These are phyloP conservation scores for Cudoniella acicularis DNA, from an alignment of 495 filamentous ascomycete genomes.

Conservation along the genomic window DNA sequence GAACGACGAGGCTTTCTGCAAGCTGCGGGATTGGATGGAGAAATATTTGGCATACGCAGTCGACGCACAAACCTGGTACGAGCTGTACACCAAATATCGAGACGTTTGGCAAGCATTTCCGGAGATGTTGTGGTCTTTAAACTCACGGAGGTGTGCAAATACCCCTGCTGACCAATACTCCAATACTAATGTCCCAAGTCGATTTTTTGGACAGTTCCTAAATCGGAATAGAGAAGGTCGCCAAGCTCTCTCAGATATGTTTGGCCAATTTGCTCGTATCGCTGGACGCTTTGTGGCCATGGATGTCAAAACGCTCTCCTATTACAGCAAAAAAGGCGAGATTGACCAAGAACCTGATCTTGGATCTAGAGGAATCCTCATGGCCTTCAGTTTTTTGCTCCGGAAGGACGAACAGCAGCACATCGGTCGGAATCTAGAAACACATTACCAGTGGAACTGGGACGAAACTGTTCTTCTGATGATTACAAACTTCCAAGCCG, in stretches of 20 bases:
- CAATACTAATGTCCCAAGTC: conserved; percentile 15
- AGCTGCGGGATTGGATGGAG: conserved; percentile 41
- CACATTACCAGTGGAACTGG: conserved; percentile 30
- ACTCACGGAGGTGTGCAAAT: conserved; percentile 18
- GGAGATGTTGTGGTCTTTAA: conserved; percentile 25
- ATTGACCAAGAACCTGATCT: conserved; percentile 25
- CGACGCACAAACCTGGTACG: conserved; percentile 24
- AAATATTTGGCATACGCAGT: conserved; percentile 33
- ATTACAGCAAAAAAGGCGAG: conserved; percentile 16
- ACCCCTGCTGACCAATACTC: neutral
- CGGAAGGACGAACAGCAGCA: conserved; percentile 29
- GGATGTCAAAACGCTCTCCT: conserved; percentile 31
- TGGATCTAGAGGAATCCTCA: conserved; percentile 29
- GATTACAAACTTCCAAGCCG: conserved; percentile 31
- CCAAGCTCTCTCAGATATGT: conserved; percentile 18
- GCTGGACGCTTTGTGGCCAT: conserved; percentile 25
- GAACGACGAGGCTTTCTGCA: conserved; percentile 36
- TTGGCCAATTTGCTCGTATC: conserved; percentile 23
- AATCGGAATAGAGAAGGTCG: conserved; percentile 4
- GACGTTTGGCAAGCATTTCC: conserved; percentile 34
- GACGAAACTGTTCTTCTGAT: conserved; percentile 26
- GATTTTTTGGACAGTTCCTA: conserved; percentile 26
- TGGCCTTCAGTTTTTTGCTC: conserved; percentile 26
- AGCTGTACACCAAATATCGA: conserved; percentile 35
- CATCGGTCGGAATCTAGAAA: conserved; percentile 26